phyloP scores from a whole-genome alignment of 805 yeast species.

The Nakazawaea molendinolei region DNA sequence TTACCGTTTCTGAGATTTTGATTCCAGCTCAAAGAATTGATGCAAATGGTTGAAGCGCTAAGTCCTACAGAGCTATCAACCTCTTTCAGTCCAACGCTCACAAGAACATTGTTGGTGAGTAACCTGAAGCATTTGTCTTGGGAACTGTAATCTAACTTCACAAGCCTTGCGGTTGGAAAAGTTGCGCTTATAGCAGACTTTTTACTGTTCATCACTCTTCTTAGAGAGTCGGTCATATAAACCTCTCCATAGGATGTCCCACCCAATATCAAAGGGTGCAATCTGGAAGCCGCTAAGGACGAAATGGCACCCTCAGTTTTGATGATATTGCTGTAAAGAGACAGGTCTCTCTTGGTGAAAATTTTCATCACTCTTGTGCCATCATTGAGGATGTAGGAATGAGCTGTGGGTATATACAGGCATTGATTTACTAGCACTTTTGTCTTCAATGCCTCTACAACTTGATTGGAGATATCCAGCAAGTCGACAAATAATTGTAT shows the following conservation, averaged over 20 bases:
- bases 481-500: constrained; percentile 29
- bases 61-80: constrained; percentile 28
- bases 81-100: constrained; percentile 23
- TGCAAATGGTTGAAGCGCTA: constrained; percentile 42
- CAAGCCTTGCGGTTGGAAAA: constrained; percentile 17
- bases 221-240: constrained; percentile 31
- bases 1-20: constrained; percentile 36
- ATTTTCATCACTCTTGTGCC: constrained; percentile 7
- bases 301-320: constrained; percentile 35
- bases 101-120: constrained; percentile 32
- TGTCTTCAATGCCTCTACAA: background rate
- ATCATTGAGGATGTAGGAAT: constrained; percentile 9
- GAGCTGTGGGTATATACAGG: constrained; percentile 4
- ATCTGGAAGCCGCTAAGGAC: constrained; percentile 30
- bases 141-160: constrained; percentile 32
- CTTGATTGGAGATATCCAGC: constrained; percentile 14
- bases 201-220: constrained; percentile 19
- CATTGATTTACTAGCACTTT: constrained; percentile 3
- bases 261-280: constrained; percentile 40
- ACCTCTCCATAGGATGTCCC: constrained; percentile 47
- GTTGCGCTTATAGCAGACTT: constrained; percentile 1
- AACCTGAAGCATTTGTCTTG: constrained; percentile 31
- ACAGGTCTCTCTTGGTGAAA: constrained; percentile 8
- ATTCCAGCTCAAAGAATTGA: constrained; percentile 54
- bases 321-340: background rate